Percentiles rank a stretch among this genome's conserved stretches.
These are phyloP conservation scores for Cephalotrichum gorgonifer DNA, from an alignment of 2,329 filamentous ascomycete genomes.

Conservation along the genomic window DNA sequence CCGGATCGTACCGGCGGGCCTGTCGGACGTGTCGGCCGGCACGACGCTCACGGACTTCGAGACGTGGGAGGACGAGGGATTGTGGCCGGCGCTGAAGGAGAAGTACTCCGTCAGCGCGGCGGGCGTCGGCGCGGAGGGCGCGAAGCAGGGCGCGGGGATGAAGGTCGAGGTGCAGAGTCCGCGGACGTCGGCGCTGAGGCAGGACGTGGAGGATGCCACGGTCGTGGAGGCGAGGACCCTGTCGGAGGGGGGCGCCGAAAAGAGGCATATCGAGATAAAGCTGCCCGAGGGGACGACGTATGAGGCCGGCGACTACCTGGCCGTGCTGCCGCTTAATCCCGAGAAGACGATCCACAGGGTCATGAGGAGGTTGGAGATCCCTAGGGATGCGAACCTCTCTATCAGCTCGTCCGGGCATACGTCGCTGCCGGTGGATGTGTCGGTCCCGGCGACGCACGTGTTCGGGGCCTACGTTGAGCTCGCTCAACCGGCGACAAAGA, in stretches of 20 bases:
- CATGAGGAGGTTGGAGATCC: slow-evolving; percentile 54
- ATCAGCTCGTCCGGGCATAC: slow-evolving; percentile 1
- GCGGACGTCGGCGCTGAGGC: slow-evolving; percentile 47
- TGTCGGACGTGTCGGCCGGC: slow-evolving; percentile 48
- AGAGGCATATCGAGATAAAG: slow-evolving; percentile 57
- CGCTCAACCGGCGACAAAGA: slow-evolving; percentile 60
- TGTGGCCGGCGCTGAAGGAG: slow-evolving; percentile 39
- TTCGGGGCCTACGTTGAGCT: slow-evolving; percentile 65
- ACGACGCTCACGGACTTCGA: slow-evolving; percentile 62
- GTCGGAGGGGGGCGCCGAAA: slow-evolving; percentile 39
- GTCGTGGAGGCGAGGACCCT: slow-evolving; percentile 44
- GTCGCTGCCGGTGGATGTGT: slow-evolving; percentile 39
- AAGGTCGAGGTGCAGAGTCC: slow-evolving; percentile 40
- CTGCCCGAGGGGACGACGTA: slow-evolving; percentile 58
- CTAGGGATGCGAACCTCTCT: slow-evolving; percentile 47
- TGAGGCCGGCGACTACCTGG: slow-evolving; percentile 66
- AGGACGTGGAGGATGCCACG: slow-evolving; percentile 51
- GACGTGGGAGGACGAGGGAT: slow-evolving; percentile 49
- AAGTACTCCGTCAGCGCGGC: too few species aligned
- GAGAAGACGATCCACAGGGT: slow-evolving; percentile 49
- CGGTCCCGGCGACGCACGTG: slow-evolving; percentile 52
- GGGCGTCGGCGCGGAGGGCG: slow-evolving; percentile 24
- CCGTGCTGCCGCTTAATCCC: slow-evolving; percentile 62
- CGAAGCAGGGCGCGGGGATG: slow-evolving; percentile 14
- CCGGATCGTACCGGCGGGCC: slow-evolving; percentile 34